Conservation (phyloP, 768 basidiomycete species). For the Fomitopsis serialis region DNA sequence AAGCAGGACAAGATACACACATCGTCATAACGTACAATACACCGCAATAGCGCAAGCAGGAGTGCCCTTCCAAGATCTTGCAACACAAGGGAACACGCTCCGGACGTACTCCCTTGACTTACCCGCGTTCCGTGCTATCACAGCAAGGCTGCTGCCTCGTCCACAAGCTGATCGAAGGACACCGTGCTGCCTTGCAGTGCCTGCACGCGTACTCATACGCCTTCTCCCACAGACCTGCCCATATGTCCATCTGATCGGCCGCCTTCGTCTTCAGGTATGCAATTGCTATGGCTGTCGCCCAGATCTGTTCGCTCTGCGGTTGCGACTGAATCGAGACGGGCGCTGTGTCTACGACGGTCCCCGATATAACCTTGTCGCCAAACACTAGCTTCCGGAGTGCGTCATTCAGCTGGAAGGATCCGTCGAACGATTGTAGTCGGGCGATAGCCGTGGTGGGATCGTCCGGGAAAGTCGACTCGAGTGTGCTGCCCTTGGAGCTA, state of each 20-base stretch:
- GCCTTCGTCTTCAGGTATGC: slow-evolving; percentile 40
- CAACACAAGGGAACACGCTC: too few relatives aligned
- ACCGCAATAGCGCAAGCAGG: too few relatives aligned
- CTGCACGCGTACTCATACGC: slow-evolving; percentile 28
- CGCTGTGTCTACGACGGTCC: slow-evolving; percentile 5
- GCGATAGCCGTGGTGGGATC: slow-evolving; percentile 6
- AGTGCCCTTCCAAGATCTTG: too few relatives aligned
- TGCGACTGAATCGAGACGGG: background rate
- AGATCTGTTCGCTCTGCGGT: slow-evolving; percentile 28
- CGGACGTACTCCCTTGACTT: too few relatives aligned
- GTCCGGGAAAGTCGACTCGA: slow-evolving; percentile 5
- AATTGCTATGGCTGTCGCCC: slow-evolving; percentile 44
- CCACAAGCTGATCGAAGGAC: too few relatives aligned
- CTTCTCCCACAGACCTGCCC: slow-evolving; percentile 38
- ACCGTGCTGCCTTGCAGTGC: background rate
- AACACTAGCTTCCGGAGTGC: slow-evolving; percentile 30
- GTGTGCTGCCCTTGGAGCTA: too few relatives aligned
- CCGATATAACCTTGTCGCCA: slow-evolving; percentile 25
- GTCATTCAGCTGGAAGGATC: slow-evolving; percentile 37
- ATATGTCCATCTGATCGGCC: slow-evolving; percentile 32
- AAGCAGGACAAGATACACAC: too few relatives aligned
- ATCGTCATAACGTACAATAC: too few relatives aligned
- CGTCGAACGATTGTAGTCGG: slow-evolving; percentile 30
- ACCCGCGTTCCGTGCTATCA: too few relatives aligned
- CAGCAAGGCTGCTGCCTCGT: too few relatives aligned